These are phyloP conservation scores for Pancytospora philotis DNA, from an alignment of 371 early-diverging fungal genomes.

Conservation along the genomic window DNA sequence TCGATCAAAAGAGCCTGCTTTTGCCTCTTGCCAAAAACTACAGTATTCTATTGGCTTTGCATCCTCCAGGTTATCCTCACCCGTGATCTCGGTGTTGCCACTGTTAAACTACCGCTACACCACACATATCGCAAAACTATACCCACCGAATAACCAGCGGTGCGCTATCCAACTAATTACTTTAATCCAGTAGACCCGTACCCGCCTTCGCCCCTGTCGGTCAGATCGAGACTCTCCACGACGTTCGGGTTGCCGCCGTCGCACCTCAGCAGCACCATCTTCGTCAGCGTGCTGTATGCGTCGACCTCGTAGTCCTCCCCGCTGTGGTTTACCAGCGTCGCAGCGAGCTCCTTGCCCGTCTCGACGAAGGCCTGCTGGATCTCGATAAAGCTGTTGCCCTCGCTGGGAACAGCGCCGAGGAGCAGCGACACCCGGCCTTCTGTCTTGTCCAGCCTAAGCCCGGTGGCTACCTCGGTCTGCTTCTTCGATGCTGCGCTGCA, in stretches of 20 bases:
- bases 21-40: too few relatives aligned
- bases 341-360: not conserved
- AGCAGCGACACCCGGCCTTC: not conserved
- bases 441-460: not conserved
- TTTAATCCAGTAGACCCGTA: slow-evolving; percentile 24
- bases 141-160: too few relatives aligned
- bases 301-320: not conserved
- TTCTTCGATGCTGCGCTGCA: not conserved
- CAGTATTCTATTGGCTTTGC: too few relatives aligned
- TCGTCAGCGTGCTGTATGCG: not conserved
- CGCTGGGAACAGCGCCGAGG: slow-evolving; percentile 8
- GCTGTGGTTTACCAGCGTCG: slow-evolving; percentile 7
- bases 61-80: too few relatives aligned
- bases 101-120: too few relatives aligned
- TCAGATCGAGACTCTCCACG: slow-evolving; percentile 10
- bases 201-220: slow-evolving; percentile 15
- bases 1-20: too few relatives aligned
- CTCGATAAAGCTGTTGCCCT: slow-evolving; percentile 2
- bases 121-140: too few relatives aligned
- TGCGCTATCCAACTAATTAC: too few relatives aligned
- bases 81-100: too few relatives aligned
- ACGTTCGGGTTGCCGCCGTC: not conserved
- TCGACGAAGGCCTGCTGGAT: not conserved
- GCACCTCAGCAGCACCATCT: slow-evolving; percentile 2
- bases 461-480: not conserved